A percentile compares a stretch with the other conserved stretches of the same genome.
These are phyloP conservation scores for Omphalotus guepiniiformis DNA, from an alignment of 768 basidiomycete genomes.

Conservation along the genomic window DNA sequence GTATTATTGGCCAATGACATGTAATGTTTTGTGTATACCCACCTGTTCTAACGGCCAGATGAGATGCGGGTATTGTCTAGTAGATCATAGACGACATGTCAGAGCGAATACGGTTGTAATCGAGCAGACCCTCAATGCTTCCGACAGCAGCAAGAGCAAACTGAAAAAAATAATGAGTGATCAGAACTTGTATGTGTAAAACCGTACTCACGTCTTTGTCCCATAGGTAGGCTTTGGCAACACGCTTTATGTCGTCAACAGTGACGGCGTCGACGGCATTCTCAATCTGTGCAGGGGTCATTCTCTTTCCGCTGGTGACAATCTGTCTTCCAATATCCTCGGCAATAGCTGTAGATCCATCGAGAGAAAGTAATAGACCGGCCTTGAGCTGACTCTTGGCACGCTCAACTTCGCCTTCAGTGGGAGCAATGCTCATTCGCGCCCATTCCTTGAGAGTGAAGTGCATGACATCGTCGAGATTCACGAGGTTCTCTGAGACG, in stretches of 20 bases:
- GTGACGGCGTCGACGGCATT: conserved; percentile 86
- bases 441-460: conserved; percentile 96
- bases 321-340: conserved; percentile 99
- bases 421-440: conserved; percentile 86
- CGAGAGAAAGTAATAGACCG: conserved; percentile 80
- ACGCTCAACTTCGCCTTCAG: conserved; percentile 85
- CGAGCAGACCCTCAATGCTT: conserved; percentile 85
- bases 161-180: conserved; percentile 29
- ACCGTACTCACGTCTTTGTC: conserved; percentile 82
- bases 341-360: conserved; percentile 94
- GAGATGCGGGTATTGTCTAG: too few relatives aligned
- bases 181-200: neutral
- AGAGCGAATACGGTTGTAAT: conserved; percentile 86
- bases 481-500: conserved; percentile 89
- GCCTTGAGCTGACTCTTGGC: conserved; percentile 99
- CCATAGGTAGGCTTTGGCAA: conserved; percentile 96
- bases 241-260: conserved; percentile 85
- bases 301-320: conserved; percentile 86
- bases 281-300: conserved; percentile 93
- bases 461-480: conserved; percentile 91
- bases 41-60: too few relatives aligned
- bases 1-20: too few relatives aligned
- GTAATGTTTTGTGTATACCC: too few relatives aligned
- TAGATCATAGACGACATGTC: conserved; percentile 81
- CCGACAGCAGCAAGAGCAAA: conserved; percentile 88